Base-by-base conservation (phyloP, 139 green algal species). In the Micromonas commoda region DNA sequence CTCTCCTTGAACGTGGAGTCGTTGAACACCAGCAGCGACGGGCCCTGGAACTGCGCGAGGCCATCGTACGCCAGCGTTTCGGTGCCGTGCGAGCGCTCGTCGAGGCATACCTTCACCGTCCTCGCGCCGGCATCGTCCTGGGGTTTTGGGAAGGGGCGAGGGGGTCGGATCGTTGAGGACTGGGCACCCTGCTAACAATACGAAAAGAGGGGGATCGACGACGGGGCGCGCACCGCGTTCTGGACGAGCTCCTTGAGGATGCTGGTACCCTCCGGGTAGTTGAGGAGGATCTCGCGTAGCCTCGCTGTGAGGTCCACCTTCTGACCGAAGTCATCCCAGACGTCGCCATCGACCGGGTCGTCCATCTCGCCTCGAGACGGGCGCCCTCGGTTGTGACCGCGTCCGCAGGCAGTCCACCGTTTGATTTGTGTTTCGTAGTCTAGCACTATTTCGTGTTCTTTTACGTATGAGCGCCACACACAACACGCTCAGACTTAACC, bases 181-280 rank as follows among this genome's bases (percentile, higher is more conserved):
- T 70, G 28, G 9, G 13, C 16, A 19, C 63, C 28, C 29, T 39
- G 6, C 13, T 13, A 13, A 9, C 9, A 70, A 9, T 28, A 33
- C 63, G 63, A 70, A 9, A 20, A 19, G 28, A 70, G 9, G 16
- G 6, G 45, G 45, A 16, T 13, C 13, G 6, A 9, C 29, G 63
- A 19, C 63, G 13, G 29, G 6, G 63, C 29, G 29, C 29, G 63
- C 29, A 70, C 63, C 31, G 81, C 81, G 76, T 85, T 85, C 80
- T 91, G 88, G 19, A 92, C 80, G 5, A 93, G 68, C 83, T 94
- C 90, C 80, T 94, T 94, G 0, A 93, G 67, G 37, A 94, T 92
- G 23, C 85, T 85, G 0, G 89, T 92, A 1, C 90, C 90, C 81
- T 91, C 89, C 33, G 89, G 89, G 67, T 94, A 94, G 77, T 93